Conservation (phyloP, 2,329 filamentous ascomycete species). For the Pyrenophora teres region DNA sequence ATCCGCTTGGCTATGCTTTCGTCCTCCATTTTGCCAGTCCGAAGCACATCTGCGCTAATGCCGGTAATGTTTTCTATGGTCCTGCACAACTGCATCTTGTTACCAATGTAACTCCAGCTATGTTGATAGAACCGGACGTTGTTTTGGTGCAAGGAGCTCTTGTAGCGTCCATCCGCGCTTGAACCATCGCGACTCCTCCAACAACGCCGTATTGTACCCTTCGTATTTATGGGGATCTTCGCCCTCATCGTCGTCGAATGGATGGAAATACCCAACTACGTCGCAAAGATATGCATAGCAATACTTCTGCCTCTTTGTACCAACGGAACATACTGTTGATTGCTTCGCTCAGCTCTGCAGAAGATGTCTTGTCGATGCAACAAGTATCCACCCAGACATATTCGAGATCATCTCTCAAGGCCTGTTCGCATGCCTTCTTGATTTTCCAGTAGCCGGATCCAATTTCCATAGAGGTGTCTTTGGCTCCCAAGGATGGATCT, state of each 20-base stretch:
- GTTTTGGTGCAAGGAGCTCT: background rate
- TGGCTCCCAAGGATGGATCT: background rate
- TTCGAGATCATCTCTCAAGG: constrained; percentile 2
- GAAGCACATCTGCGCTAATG: background rate
- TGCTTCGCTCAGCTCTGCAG: constrained; percentile 7
- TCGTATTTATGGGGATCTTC: background rate
- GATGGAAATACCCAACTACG: background rate
- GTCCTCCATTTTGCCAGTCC: background rate
- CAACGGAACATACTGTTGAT: constrained; percentile 7
- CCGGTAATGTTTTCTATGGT: background rate
- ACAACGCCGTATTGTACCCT: background rate
- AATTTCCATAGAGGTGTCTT: background rate
- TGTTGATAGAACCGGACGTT: background rate
- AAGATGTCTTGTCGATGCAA: constrained; percentile 11
- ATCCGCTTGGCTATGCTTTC: constrained; percentile 1
- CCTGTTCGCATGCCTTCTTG: constrained; percentile 7
- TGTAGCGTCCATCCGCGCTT: constrained; percentile 3
- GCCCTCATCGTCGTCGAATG: background rate
- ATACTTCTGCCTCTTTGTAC: background rate
- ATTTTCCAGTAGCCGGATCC: constrained; percentile 10
- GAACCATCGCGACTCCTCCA: background rate
- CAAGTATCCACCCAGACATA: constrained; percentile 25
- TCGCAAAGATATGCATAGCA: constrained; percentile 1
- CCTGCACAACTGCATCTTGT: background rate
- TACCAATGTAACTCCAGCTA: background rate